These are phyloP conservation scores for Urtica urens DNA, from an alignment of 306 rosid species.

Conservation along the genomic window DNA sequence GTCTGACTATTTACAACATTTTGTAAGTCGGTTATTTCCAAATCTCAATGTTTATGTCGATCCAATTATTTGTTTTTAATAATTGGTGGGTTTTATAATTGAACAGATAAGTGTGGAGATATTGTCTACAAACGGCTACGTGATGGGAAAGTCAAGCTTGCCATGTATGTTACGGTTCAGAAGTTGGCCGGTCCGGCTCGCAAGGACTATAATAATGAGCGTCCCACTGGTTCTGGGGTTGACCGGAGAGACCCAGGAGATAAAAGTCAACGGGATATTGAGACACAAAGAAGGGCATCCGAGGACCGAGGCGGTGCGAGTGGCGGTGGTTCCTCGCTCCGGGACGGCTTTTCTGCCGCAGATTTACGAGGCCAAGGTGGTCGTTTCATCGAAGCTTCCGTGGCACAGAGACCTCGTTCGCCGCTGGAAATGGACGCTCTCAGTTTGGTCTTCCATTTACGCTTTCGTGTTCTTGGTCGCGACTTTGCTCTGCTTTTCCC, in stretches of 20 bases:
- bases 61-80: no score
- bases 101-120: conserved; percentile 55
- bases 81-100: no score
- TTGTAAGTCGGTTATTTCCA: no score
- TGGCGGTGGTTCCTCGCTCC: conserved; percentile 49
- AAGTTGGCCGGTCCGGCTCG: conserved; percentile 53
- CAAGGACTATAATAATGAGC: conserved; percentile 43
- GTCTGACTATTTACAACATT: no score
- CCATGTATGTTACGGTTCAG: conserved; percentile 70
- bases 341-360: conserved; percentile 55
- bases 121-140: conserved; percentile 40
- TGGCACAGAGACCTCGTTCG: conserved; percentile 44
- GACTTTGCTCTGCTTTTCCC: conserved; percentile 30
- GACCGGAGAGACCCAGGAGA: conserved; percentile 46
- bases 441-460: conserved; percentile 55
- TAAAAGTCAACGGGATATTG: conserved; percentile 22
- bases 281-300: conserved; percentile 52
- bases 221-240: conserved; percentile 61
- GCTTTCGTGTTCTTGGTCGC: conserved; percentile 34
- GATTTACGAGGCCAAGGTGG: conserved; percentile 53
- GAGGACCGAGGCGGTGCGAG: conserved; percentile 45
- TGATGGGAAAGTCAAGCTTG: conserved; percentile 45
- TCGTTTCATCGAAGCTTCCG: conserved; percentile 47
- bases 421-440: conserved; percentile 77
- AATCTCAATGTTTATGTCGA: no score